Evolutionary conservation across 345 rosid genomes (phyloP).

Genomic region (Firmiana major): DNA sequence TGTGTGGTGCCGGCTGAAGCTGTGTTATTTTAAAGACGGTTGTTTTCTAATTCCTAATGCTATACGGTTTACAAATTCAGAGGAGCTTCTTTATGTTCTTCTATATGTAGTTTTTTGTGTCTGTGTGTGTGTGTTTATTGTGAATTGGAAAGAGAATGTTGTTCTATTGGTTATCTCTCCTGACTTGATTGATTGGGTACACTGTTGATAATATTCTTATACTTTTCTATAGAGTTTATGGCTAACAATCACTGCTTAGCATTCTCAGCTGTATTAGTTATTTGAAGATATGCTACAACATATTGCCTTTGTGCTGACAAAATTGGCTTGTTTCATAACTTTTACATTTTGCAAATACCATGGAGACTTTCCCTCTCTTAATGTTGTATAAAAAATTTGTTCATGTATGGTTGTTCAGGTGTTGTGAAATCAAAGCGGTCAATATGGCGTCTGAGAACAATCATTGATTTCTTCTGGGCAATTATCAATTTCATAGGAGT

Average conservation of each 20-base stretch:
- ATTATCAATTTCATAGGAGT: constrained; percentile 53
- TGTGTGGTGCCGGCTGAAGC: background rate
- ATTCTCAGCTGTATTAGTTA: background rate
- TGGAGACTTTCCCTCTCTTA: background rate
- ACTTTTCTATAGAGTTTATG: background rate
- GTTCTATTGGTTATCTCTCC: background rate
- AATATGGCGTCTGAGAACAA: constrained; percentile 61
- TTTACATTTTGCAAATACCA: background rate
- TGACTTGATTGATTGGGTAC: background rate
- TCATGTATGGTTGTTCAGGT: background rate
- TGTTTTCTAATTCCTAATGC: background rate
- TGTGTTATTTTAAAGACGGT: background rate
- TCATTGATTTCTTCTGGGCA: constrained; percentile 71
- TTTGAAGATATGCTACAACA: background rate
- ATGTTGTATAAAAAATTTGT: background rate
- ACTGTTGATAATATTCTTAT: background rate
- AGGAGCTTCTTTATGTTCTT: background rate
- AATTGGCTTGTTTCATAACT: background rate
- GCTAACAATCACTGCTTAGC: background rate
- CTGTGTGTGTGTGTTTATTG: background rate
- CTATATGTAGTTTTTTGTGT: background rate
- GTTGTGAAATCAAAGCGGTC: constrained; percentile 41
- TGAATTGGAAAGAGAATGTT: background rate
- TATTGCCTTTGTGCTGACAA: background rate
- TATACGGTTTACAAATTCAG: background rate